Percentiles rank a stretch among this genome's conserved stretches.
These are phyloP conservation scores for Alternaria dauci DNA, from an alignment of 2,329 filamentous ascomycete genomes.

Conservation along the genomic window DNA sequence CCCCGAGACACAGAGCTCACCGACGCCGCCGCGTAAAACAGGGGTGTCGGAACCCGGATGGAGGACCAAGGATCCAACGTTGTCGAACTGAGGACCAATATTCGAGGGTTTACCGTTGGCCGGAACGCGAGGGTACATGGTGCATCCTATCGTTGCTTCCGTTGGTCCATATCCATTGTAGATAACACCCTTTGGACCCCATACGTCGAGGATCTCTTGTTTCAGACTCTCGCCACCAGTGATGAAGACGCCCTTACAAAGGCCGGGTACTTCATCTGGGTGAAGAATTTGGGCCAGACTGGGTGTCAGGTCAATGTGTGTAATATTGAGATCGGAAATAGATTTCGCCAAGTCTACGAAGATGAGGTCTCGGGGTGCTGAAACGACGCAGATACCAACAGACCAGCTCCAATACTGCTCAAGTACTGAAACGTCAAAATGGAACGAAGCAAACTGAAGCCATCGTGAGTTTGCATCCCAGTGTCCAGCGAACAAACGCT, in stretches of 20 bases:
- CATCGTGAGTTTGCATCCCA: conserved; percentile 80
- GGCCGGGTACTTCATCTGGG: conserved; percentile 79
- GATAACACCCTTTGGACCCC: conserved; percentile 81
- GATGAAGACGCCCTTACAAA: conserved; percentile 88
- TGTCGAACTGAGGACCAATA: conserved; percentile 85
- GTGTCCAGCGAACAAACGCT: conserved; percentile 75
- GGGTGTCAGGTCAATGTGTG: conserved; percentile 90
- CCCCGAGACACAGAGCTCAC: conserved; percentile 88
- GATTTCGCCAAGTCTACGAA: conserved; percentile 81
- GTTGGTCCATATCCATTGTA: conserved; percentile 94
- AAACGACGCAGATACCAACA: conserved; percentile 83
- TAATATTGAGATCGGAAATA: conserved; percentile 77
- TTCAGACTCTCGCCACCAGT: conserved; percentile 89
- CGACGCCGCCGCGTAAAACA: conserved; percentile 79
- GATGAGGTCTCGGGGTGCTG: conserved; percentile 82
- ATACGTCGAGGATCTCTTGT: conserved; percentile 85
- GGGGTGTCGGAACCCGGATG: conserved; percentile 72
- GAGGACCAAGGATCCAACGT: conserved; percentile 85
- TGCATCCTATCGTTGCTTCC: conserved; percentile 91
- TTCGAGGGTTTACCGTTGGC: conserved; percentile 82
- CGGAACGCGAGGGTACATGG: conserved; percentile 85
- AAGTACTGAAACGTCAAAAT: conserved; percentile 92
- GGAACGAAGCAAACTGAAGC: conserved; percentile 92
- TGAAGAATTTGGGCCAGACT: conserved; percentile 81
- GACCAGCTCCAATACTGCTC: conserved; percentile 98